phyloP scores from a whole-genome alignment of 306 rosid genomes.

The Carpinus fangiana region DNA sequence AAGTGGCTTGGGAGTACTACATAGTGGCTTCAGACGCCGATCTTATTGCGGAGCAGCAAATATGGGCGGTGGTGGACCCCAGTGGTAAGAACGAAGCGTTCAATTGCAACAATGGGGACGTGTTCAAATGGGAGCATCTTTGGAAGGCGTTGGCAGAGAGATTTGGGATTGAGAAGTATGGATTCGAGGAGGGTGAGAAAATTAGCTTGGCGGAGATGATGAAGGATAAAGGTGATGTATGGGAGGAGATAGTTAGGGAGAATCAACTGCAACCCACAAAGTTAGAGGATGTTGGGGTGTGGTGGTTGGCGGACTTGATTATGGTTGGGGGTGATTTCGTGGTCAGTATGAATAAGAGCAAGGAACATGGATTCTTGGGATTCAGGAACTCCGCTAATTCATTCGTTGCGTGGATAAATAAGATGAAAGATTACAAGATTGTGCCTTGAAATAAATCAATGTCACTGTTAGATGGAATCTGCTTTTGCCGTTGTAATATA shows the following conservation, averaged over 20 bases:
- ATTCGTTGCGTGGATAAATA: slow-evolving; percentile 54
- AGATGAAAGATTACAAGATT: slow-evolving; percentile 47
- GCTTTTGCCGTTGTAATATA: background rate
- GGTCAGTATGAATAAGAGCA: slow-evolving; percentile 61
- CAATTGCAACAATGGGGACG: slow-evolving; percentile 58
- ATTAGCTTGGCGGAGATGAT: slow-evolving; percentile 42
- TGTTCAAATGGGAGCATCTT: slow-evolving; percentile 61
- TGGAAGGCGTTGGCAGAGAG: slow-evolving; percentile 72
- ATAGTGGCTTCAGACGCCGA: slow-evolving; percentile 55
- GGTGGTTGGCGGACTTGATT: slow-evolving; percentile 50
- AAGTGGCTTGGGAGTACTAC: slow-evolving; percentile 49
- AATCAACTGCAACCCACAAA: slow-evolving; percentile 41
- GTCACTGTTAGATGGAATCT: background rate
- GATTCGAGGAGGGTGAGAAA: slow-evolving; percentile 45
- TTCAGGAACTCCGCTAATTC: slow-evolving; percentile 65
- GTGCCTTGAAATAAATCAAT: slow-evolving; percentile 43
- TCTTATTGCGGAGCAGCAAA: slow-evolving; percentile 77
- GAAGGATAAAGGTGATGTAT: slow-evolving; percentile 52
- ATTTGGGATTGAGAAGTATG: slow-evolving; percentile 62
- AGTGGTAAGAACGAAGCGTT: slow-evolving; percentile 62
- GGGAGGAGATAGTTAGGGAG: slow-evolving; percentile 65
- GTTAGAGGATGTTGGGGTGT: slow-evolving; percentile 49
- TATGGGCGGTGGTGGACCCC: slow-evolving; percentile 79
- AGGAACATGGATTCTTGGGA: slow-evolving; percentile 66
- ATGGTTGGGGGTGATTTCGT: background rate